Evolutionary conservation across 257 asterid genomes (phyloP).

Genomic region (Gardenia jasminoides): DNA sequence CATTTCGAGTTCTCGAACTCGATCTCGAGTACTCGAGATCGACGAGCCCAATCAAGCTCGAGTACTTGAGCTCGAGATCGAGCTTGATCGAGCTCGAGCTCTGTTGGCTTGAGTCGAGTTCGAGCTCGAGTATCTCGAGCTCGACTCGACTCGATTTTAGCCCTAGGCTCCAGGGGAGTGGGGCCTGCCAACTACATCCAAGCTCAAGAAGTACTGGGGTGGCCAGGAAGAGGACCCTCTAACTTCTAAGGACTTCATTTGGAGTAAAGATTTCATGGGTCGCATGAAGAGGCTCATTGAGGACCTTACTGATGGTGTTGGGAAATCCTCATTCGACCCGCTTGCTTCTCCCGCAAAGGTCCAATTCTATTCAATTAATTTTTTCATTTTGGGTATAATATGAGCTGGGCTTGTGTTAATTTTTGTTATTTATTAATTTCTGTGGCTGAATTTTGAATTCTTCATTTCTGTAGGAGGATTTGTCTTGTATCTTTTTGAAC

Average conservation of each 20-base stretch:
- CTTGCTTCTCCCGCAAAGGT: constrained; percentile 49
- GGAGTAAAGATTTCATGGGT: constrained; percentile 92
- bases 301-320: constrained; percentile 40
- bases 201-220: constrained; percentile 94
- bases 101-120: no score
- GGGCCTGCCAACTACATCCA: constrained; percentile 85
- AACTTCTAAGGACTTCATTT: constrained; percentile 69
- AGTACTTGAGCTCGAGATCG: no score
- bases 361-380: background rate
- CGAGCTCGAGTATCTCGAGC: no score
- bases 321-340: background rate
- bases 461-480: background rate
- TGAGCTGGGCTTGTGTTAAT: background rate
- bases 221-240: constrained; percentile 86
- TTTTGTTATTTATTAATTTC: background rate
- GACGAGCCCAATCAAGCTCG: no score
- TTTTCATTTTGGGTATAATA: background rate
- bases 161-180: constrained; percentile 98
- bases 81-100: no score
- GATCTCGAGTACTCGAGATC: no score
- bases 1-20: no score
- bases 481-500: background rate
- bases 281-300: constrained; percentile 66
- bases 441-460: background rate
- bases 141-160: no score